Evolutionary conservation across 139 green algal genomes (phyloP).

Genomic region (Tetradesmus lagerheimii): DNA sequence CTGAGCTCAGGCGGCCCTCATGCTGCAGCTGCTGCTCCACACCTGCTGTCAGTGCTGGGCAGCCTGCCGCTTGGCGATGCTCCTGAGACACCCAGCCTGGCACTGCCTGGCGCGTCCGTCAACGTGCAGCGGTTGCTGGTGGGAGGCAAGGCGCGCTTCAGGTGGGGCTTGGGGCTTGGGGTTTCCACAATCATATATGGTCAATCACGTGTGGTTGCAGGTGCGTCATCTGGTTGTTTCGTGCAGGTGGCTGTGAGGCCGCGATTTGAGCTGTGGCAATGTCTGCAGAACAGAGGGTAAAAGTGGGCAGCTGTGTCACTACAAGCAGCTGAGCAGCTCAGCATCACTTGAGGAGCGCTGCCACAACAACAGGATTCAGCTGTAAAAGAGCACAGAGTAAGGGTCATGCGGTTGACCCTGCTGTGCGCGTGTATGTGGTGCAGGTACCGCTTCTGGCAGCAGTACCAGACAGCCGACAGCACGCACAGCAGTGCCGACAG

Average conservation of each 20-base stretch:
- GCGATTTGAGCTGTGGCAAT: neutral
- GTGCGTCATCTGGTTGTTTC: neutral
- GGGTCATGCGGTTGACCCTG: neutral
- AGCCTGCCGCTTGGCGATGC: neutral
- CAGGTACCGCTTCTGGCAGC: conserved; percentile 45
- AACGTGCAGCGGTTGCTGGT: conserved; percentile 42
- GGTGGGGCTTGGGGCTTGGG: neutral
- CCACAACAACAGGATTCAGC: neutral
- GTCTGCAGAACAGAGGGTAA: too few relatives aligned
- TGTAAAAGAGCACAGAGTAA: neutral
- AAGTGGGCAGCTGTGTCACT: neutral
- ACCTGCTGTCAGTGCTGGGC: conserved; percentile 7
- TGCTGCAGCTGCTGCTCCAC: neutral
- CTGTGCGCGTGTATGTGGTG: neutral
- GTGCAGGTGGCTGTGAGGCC: neutral
- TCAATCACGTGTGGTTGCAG: neutral
- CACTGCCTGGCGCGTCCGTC: neutral
- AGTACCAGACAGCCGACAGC: conserved; percentile 16
- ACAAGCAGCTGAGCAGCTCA: neutral
- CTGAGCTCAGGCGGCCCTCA: neutral
- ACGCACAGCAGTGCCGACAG: conserved; percentile 1
- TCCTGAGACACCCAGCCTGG: neutral
- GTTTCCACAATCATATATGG: too few relatives aligned
- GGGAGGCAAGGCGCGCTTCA: conserved; percentile 41
- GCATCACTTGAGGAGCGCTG: neutral